phyloP scores from a whole-genome alignment of 164 flowering plant genomes.

The Tinospora cordifolia region DNA sequence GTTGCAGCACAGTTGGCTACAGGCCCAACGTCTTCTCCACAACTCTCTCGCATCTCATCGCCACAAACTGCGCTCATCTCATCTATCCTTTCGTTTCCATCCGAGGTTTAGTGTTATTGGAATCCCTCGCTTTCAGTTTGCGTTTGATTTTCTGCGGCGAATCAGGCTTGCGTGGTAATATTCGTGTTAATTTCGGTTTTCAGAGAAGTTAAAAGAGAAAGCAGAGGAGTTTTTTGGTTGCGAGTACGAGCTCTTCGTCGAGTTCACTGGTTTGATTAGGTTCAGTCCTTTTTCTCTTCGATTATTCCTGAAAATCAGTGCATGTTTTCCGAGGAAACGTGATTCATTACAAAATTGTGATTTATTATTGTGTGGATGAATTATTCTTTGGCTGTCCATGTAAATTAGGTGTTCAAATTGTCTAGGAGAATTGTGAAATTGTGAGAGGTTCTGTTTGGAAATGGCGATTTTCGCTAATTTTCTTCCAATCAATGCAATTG shows the following conservation, averaged over 20 bases:
- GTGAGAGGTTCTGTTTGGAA: neutral
- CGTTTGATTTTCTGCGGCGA: neutral
- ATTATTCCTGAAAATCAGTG: neutral
- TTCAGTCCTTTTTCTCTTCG: slow-evolving; percentile 15
- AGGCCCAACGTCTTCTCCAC: slow-evolving; percentile 85
- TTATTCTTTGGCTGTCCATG: neutral
- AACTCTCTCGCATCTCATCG: slow-evolving; percentile 88
- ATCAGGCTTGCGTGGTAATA: too few species aligned
- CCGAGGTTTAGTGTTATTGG: slow-evolving; percentile 40
- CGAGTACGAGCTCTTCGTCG: slow-evolving; percentile 70
- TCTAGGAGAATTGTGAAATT: neutral
- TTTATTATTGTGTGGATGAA: neutral
- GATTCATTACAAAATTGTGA: neutral
- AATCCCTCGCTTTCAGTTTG: neutral
- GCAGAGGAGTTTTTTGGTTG: slow-evolving; percentile 85
- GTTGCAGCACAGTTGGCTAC: slow-evolving; percentile 80
- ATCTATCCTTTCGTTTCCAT: slow-evolving; percentile 71
- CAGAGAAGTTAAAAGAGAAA: slow-evolving; percentile 79
- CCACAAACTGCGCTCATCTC: slow-evolving; percentile 70
- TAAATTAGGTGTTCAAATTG: neutral
- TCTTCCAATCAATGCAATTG: neutral
- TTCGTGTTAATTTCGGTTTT: neutral
- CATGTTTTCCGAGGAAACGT: too few species aligned
- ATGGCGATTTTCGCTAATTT: neutral
- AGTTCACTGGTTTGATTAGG: slow-evolving; percentile 98